Percentiles rank a stretch among this genome's conserved stretches.
Conservation (phyloP, 441 rosid genomes). For the Arabidopsis lyrata region DNA sequence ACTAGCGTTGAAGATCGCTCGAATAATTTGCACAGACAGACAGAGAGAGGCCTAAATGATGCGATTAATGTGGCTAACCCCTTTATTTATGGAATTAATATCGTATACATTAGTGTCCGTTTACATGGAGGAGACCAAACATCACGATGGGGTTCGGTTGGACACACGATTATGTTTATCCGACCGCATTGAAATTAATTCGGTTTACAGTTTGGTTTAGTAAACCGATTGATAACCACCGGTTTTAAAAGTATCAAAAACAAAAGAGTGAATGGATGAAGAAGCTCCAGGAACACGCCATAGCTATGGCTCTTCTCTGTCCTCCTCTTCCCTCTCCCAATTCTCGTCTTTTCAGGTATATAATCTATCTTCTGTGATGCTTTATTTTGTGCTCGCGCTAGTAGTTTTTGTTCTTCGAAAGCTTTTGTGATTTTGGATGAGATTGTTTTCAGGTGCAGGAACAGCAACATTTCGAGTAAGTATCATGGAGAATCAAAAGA, state of each 20-base stretch:
- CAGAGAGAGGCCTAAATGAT: neutral
- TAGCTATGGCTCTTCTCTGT: slow-evolving; percentile 59
- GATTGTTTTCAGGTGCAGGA: slow-evolving; percentile 46
- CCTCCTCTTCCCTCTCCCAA: slow-evolving; percentile 44
- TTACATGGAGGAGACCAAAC: neutral
- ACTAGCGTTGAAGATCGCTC: slow-evolving; percentile 45
- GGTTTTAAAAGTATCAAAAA: slow-evolving; percentile 19
- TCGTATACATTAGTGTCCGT: neutral
- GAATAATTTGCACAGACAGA: neutral
- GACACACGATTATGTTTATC: neutral
- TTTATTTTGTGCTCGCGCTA: neutral
- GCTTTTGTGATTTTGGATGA: slow-evolving; percentile 11
- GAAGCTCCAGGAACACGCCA: slow-evolving; percentile 38
- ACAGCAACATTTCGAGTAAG: slow-evolving; percentile 48
- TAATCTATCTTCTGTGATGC: neutral
- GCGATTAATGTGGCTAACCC: slow-evolving; percentile 31
- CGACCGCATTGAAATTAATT: neutral
- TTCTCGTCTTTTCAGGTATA: slow-evolving; percentile 52
- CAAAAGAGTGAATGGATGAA: slow-evolving; percentile 47
- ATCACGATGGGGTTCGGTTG: neutral
- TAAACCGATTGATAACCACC: neutral
- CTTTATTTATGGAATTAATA: slow-evolving; percentile 7
- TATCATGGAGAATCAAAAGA: slow-evolving; percentile 38
- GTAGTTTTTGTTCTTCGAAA: neutral
- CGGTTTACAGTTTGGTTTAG: slow-evolving; percentile 1